Conservation (phyloP, 2,329 filamentous ascomycete genomes). For the Ophiostoma perfectum region DNA sequence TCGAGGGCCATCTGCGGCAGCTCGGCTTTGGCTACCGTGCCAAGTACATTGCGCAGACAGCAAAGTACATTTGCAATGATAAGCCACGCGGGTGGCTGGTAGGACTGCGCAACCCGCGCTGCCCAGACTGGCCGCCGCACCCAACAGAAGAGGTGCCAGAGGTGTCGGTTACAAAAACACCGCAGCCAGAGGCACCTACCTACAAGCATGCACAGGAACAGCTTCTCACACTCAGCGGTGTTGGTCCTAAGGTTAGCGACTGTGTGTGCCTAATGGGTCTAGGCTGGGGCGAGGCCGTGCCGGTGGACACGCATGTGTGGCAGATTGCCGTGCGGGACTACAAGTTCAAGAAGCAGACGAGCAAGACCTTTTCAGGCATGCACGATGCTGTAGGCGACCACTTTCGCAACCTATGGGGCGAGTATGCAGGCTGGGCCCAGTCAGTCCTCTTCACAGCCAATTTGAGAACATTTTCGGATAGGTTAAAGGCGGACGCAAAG, state of each 20-base stretch:
- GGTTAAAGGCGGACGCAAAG: conserved; percentile 35
- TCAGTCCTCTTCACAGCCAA: conserved; percentile 95
- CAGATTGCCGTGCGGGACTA: conserved; percentile 97
- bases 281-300: conserved; percentile 91
- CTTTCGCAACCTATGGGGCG: conserved; percentile 84
- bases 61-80: conserved; percentile 62
- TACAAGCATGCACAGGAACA: conserved; percentile 77
- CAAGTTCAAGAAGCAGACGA: conserved; percentile 62
- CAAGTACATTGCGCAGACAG: conserved; percentile 85
- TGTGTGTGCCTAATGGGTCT: conserved; percentile 95
- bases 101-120: conserved; percentile 69
- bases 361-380: conserved; percentile 64
- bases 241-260: conserved; percentile 94
- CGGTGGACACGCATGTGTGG: conserved; percentile 97
- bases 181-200: neutral
- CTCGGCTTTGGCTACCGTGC: conserved; percentile 93
- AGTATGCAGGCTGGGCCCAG: conserved; percentile 95
- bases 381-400: conserved; percentile 89
- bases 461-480: conserved; percentile 74
- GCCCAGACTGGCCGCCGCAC: conserved; percentile 46
- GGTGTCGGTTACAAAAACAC: neutral
- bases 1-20: conserved; percentile 72
- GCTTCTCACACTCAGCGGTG: conserved; percentile 73
- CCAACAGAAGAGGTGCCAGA: neutral
- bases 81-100: conserved; percentile 71